These are phyloP conservation scores for Chlamydomonas asymmetrica DNA, from an alignment of 139 green algal species.

Conservation along the genomic window DNA sequence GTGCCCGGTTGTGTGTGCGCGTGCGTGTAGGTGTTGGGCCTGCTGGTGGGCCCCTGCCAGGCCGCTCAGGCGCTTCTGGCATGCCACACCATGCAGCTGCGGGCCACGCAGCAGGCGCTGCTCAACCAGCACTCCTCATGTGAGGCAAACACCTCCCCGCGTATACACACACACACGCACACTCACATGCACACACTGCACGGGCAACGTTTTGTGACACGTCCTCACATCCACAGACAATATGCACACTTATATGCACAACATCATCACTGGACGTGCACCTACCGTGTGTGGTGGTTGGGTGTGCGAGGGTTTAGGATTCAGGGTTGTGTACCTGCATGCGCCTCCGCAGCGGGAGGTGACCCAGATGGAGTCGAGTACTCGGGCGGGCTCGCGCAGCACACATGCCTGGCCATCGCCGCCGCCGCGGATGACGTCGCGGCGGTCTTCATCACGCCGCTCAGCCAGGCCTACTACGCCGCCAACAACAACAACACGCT, in stretches of 20 bases:
- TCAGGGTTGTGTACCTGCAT: conserved; percentile 1
- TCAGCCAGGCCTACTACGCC: not conserved
- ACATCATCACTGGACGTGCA: not conserved
- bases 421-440: conserved; percentile 35
- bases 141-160: too few relatives aligned
- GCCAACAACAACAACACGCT: not conserved
- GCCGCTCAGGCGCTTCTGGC: conserved; percentile 34
- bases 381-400: conserved; percentile 38
- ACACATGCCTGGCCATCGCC: conserved; percentile 35
- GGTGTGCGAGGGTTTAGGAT: not conserved
- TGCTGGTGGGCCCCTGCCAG: conserved; percentile 28
- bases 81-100: conserved; percentile 38
- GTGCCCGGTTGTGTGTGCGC: not conserved
- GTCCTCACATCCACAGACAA: not conserved
- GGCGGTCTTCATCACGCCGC: conserved; percentile 16
- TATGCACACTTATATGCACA: not conserved
- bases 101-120: conserved; percentile 28
- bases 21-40: not conserved
- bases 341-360: conserved; percentile 3
- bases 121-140: conserved; percentile 39
- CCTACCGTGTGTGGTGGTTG: not conserved
- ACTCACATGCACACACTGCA: too few relatives aligned
- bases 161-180: too few relatives aligned
- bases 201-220: not conserved
- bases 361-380: conserved; percentile 49